Conservation (phyloP, 2,329 filamentous ascomycete species). For the Pestalotiopsis sp. region DNA sequence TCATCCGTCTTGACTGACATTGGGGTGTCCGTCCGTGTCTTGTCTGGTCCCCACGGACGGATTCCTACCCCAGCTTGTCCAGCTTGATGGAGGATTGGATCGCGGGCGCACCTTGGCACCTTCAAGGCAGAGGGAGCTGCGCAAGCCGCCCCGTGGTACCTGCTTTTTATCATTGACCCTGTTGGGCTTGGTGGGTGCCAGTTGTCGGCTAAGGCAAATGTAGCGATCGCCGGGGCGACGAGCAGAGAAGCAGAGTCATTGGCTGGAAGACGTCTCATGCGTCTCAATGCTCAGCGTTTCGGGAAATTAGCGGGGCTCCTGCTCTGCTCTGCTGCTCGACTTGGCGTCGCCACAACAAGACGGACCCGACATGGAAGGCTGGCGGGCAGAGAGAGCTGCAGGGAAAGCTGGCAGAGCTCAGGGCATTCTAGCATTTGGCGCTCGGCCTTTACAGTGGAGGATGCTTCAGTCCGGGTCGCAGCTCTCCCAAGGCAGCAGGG, state of each 20-base stretch:
- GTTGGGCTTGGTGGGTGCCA: slow-evolving; percentile 8
- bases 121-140: not conserved
- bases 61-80: too few species aligned
- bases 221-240: not conserved
- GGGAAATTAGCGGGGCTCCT: slow-evolving; percentile 4
- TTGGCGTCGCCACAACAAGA: not conserved
- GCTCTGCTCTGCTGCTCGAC: not conserved
- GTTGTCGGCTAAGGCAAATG: not conserved
- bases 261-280: not conserved
- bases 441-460: not conserved
- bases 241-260: not conserved
- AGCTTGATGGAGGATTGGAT: not conserved
- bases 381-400: not conserved
- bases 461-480: not conserved
- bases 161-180: slow-evolving; percentile 4
- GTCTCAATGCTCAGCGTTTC: not conserved
- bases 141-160: slow-evolving; percentile 3
- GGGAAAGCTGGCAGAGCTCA: not conserved
- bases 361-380: not conserved
- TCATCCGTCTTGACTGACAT: not conserved
- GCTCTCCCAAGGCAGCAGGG: not conserved
- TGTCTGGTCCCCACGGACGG: too few species aligned
- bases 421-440: not conserved
- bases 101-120: not conserved
- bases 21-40: too few species aligned